Evolutionary conservation across 352 stramenopile species (phyloP).

Genomic region (Phytophthora brassicae): DNA sequence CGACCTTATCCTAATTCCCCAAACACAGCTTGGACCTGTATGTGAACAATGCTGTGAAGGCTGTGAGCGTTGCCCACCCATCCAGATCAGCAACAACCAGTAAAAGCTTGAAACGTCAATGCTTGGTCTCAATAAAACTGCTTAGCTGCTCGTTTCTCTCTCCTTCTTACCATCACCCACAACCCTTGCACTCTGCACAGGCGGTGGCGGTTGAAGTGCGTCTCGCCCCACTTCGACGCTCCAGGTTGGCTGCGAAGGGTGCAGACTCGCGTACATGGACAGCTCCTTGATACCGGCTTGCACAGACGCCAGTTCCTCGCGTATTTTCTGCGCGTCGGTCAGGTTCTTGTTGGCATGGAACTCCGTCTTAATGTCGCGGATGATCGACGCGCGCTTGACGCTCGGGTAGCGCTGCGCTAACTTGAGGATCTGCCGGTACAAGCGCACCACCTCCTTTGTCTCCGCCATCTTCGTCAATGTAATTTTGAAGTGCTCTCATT

Average conservation of each 20-base stretch:
- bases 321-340: conserved; percentile 58
- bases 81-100: conserved; percentile 20
- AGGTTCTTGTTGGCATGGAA: conserved; percentile 80
- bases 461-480: conserved; percentile 37
- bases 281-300: conserved; percentile 76
- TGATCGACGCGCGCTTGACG: conserved; percentile 81
- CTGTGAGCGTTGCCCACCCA: conserved; percentile 45
- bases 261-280: conserved; percentile 72
- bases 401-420: conserved; percentile 82
- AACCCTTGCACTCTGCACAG: conserved; percentile 42
- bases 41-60: conserved; percentile 71
- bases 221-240: conserved; percentile 73
- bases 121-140: conserved; percentile 14
- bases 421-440: conserved; percentile 86
- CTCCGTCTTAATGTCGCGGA: conserved; percentile 83
- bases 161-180: conserved; percentile 41
- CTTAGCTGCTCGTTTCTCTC: conserved; percentile 13
- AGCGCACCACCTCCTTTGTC: conserved; percentile 60
- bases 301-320: conserved; percentile 67
- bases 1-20: conserved; percentile 72
- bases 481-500: conserved; percentile 1
- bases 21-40: conserved; percentile 77
- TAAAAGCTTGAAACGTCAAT: conserved; percentile 1
- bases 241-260: conserved; percentile 59
- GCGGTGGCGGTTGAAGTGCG: conserved; percentile 25